Evolutionary conservation across 129 eudicot genomes (phyloP).

Genomic region (Solidago caesia): DNA sequence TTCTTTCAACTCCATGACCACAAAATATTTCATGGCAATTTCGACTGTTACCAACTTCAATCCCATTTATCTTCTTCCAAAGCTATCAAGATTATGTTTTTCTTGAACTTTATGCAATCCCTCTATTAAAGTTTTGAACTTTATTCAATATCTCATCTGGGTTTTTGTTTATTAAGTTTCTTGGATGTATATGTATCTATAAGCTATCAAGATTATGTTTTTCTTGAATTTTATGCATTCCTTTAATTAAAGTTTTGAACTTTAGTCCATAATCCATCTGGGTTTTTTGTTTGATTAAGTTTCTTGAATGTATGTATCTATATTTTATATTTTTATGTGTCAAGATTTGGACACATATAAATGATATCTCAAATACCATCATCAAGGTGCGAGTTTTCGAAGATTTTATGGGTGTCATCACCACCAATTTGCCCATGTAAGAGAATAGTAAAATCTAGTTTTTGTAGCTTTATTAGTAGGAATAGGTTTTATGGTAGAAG

Average conservation of each 20-base stretch:
- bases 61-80: constrained; percentile 28
- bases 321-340: constrained; percentile 17
- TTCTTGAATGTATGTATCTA: constrained; percentile 2
- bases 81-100: constrained; percentile 36
- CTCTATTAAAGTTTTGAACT: constrained; percentile 8
- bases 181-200: constrained; percentile 31
- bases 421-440: constrained; percentile 48
- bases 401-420: constrained; percentile 37
- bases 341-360: constrained; percentile 25
- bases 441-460: constrained; percentile 12
- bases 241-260: background rate
- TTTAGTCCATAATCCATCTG: background rate
- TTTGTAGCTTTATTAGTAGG: constrained; percentile 28
- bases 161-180: constrained; percentile 9
- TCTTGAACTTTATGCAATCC: constrained; percentile 15
- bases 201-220: constrained; percentile 37
- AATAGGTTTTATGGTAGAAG: constrained; percentile 27
- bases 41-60: constrained; percentile 11
- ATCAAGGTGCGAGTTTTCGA: constrained; percentile 29
- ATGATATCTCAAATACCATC: constrained; percentile 42
- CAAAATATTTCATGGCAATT: constrained; percentile 27
- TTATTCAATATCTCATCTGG: background rate
- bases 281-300: background rate
- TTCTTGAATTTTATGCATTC: background rate
- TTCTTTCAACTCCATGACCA: constrained; percentile 4